Base-by-base conservation (phyloP, 768 basidiomycete genomes). In the Boletus edulis region DNA sequence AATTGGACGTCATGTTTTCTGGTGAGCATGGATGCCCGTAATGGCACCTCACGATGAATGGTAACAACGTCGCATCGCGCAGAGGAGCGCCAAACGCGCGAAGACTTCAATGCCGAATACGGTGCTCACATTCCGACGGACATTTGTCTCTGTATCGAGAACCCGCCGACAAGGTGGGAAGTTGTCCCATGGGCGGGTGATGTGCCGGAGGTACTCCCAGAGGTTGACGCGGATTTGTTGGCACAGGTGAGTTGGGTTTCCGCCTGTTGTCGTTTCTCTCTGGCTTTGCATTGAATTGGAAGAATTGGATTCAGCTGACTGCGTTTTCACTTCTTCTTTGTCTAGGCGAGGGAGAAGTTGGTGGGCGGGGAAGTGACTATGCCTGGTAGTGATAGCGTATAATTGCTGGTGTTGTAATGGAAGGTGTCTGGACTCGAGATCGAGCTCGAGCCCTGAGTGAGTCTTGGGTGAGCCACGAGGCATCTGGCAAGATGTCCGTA, bases 71-170 rank as follows among this genome's bases (percentile, higher is more conserved):
- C n/a, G 15, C 13, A 14, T 13, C 14, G 32, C 4, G 8, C 64
- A 93, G 91, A 89, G 73, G 91, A 94, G 67, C 77, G 78, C 20
- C 75, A 76, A 53, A 68, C 81, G 13, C 81, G 91, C 37, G 78
- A 79, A 45, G 78, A 77, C 34, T 94, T 94, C 69, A 89, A 90
- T 57, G 75, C 76, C 4, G 85, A 86, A 44, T 84, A 92, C 47
- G 91, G 89, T 0, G 77, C 77, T 13, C 81, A 87, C 66, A 78
- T 94, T 3, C 91, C 91, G 1, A 80, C 85, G 58, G 91, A 94
- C 60, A 78, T 94, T 38, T 93, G 91, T 65, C 72, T 91, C 15
- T 89, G 81, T 56, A 83, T 92, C 49, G 82, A 81, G 59, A 88
- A 91, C 66, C 69, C 80, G 11, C 91, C 91, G 11, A 90, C 88